Evolutionary conservation across 768 basidiomycete genomes (phyloP).

Genomic region (Mycena olivaceomarginata): DNA sequence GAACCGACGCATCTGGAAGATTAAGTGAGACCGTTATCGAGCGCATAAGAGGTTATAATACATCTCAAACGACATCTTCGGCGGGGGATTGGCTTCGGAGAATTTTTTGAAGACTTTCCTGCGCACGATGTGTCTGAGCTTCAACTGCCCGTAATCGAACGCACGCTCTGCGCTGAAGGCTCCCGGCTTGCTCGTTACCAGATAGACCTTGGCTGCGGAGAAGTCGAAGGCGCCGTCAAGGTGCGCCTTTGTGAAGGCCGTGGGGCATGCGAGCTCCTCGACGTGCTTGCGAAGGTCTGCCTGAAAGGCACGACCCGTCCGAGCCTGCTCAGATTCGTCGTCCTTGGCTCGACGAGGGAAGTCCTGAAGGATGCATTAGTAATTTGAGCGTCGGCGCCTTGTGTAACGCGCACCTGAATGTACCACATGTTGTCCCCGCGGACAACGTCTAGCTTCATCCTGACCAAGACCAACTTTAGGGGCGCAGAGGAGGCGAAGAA

Average conservation of each 20-base stretch:
- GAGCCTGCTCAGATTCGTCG: neutral
- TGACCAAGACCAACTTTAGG: neutral
- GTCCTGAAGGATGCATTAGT: neutral
- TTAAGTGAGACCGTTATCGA: no score
- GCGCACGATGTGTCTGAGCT: conserved; percentile 5
- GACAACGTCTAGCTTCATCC: conserved; percentile 8
- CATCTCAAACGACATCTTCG: conserved; percentile 22
- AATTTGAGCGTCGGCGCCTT: no score
- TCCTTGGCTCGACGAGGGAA: neutral
- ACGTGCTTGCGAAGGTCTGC: neutral
- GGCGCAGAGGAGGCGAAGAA: neutral
- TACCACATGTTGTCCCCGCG: conserved; percentile 18
- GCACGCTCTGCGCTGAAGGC: neutral
- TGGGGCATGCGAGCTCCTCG: conserved; percentile 10
- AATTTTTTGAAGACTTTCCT: conserved; percentile 12
- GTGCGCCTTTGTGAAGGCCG: neutral
- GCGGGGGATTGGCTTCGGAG: neutral
- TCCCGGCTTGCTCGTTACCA: conserved; percentile 24
- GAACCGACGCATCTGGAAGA: conserved; percentile 19
- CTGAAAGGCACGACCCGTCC: neutral
- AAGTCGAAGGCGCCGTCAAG: conserved; percentile 17
- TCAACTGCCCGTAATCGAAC: conserved; percentile 13
- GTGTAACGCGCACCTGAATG: neutral
- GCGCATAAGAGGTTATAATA: neutral
- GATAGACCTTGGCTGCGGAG: conserved; percentile 21